Evolutionary conservation across 768 basidiomycete genomes (phyloP), one percentile per base, ranked within the genome.

Genomic region (Lactarius vividus): DNA sequence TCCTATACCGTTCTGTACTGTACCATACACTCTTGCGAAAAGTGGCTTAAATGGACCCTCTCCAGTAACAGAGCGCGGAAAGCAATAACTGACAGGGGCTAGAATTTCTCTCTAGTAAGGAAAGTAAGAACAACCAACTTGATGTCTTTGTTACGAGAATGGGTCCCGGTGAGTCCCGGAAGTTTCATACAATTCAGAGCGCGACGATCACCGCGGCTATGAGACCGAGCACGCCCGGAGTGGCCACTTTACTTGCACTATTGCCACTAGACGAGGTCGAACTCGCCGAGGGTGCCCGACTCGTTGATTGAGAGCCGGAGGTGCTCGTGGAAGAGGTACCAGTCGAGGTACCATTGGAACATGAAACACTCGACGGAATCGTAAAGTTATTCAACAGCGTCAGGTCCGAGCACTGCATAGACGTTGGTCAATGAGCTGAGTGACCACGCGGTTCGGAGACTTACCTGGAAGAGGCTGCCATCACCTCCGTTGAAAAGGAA

Each of bases 401-500:
- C 70, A 95, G 74, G 76, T 95, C 94, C 42, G 93, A 83, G 73
- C 92, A 95, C 89, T 94, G 58, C 11, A 18, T 28, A 40, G 15
- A 35, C 26, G 5, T n/a, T 23, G 20, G 10, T 52, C 42, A 33
- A 26, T 29, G 26, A 9, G 44, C 2, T 8, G 9, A 15, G 57
- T 53, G n/a, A 2, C 29, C 29, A 31, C 16, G 23, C 4, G 7
- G 7, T 16, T 52, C 39, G 29, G 57, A 31, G 20, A 72, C 76
- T 52, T 71, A 84, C 89, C 81, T 93, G 90, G 77, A 81, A 92
- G 9, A 95, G 81, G 33, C 72, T 56, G 26, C 86, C 87, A 72
- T 94, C 92, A 40, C 90, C 91, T 46, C 89, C 90, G 69, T 85
- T 76, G 72, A 77, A 93, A 33, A 84, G 69, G 28, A 92, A 71